Conservation (phyloP, 192 early-diverging fungal species). For the Rhizophlyctis rosea region DNA sequence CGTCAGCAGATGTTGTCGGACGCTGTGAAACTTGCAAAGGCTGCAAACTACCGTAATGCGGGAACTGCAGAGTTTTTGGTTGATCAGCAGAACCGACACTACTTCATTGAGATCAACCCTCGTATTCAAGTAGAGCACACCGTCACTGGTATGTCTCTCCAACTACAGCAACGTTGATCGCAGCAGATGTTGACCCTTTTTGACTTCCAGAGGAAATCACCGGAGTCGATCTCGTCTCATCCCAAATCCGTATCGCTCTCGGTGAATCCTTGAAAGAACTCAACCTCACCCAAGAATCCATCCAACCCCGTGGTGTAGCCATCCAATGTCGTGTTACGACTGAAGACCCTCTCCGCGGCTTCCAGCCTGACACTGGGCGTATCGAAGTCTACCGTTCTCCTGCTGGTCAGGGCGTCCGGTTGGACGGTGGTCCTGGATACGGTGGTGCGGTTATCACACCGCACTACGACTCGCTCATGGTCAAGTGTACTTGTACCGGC, state of each 20-base stretch:
- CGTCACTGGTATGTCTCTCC: conserved; percentile 57
- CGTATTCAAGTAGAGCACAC: conserved; percentile 99
- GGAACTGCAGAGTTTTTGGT: conserved; percentile 98
- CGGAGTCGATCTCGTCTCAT: conserved; percentile 88
- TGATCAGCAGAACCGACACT: conserved; percentile 79
- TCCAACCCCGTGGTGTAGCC: conserved; percentile 75
- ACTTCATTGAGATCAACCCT: conserved; percentile 98
- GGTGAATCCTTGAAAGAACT: conserved; percentile 77
- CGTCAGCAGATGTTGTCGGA: conserved; percentile 80
- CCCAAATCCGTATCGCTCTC: conserved; percentile 93
- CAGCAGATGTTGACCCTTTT: neutral
- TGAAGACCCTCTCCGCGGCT: conserved; percentile 88
- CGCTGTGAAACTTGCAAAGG: conserved; percentile 87
- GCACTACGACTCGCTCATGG: conserved; percentile 92
- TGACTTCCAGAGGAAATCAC: conserved; percentile 77
- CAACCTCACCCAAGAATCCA: conserved; percentile 75
- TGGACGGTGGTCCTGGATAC: conserved; percentile 74
- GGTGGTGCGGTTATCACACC: conserved; percentile 91
- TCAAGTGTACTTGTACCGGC: conserved; percentile 84
- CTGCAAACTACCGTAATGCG: conserved; percentile 89
- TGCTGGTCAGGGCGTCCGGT: conserved; percentile 64
- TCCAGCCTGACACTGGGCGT: conserved; percentile 94
- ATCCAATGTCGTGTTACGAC: conserved; percentile 98
- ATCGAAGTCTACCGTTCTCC: conserved; percentile 93
- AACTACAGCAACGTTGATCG: neutral